A percentile compares a stretch with the other conserved stretches of the same genome.
Conservation (phyloP, 192 early-diverging fungal species). For the Phlyctochytrium planicorne region DNA sequence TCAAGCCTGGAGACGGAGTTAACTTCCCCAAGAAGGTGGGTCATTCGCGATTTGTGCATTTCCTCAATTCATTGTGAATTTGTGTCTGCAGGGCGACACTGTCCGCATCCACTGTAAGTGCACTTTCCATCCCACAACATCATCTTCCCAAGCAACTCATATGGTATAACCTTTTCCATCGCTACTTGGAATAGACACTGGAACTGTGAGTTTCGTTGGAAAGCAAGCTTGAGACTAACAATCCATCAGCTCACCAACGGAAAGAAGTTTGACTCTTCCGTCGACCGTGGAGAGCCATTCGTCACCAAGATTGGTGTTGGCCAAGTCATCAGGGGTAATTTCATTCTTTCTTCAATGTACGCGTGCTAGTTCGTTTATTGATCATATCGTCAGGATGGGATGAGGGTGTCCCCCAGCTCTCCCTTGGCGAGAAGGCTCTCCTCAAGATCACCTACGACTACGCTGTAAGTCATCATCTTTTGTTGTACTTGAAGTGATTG, state of each 20-base stretch:
- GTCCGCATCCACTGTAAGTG: slow-evolving; percentile 48
- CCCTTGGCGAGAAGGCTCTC: slow-evolving; percentile 82
- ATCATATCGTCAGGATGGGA: slow-evolving; percentile 50
- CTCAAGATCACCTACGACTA: slow-evolving; percentile 81
- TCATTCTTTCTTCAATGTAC: slow-evolving; percentile 53
- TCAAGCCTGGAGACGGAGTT: slow-evolving; percentile 50
- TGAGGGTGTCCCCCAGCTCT: slow-evolving; percentile 92
- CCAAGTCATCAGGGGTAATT: slow-evolving; percentile 78
- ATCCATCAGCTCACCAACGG: slow-evolving; percentile 57
- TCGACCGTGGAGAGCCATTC: slow-evolving; percentile 83
- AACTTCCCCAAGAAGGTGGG: slow-evolving; percentile 56
- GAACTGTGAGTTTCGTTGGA: slow-evolving; percentile 33
- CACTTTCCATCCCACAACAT: background rate
- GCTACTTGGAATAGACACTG: slow-evolving; percentile 22
- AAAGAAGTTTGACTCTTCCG: slow-evolving; percentile 83
- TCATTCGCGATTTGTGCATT: background rate
- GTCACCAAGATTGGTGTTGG: slow-evolving; percentile 87
- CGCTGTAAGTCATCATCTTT: slow-evolving; percentile 33
- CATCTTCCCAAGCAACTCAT: background rate
- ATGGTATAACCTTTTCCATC: background rate
- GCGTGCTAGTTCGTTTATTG: slow-evolving; percentile 19
- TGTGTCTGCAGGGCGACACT: slow-evolving; percentile 37
- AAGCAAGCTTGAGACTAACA: slow-evolving; percentile 11
- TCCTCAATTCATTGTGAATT: slow-evolving; percentile 5
- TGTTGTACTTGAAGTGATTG: slow-evolving; percentile 14